phyloP scores from a whole-genome alignment of 2,329 filamentous ascomycete species.

The Didymella lethalis region DNA sequence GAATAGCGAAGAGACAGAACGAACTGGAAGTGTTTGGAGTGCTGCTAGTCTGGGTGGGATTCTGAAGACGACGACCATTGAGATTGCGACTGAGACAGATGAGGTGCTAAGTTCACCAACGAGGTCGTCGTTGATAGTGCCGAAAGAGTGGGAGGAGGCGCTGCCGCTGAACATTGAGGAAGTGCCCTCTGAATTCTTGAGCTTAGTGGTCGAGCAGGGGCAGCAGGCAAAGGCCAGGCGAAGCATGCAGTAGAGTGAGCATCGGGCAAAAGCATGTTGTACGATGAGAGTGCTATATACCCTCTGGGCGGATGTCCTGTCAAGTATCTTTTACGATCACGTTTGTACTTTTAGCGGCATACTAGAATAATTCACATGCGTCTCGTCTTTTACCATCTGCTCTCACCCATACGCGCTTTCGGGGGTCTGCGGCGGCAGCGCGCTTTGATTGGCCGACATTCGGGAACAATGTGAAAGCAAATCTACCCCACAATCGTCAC shows the following conservation, averaged over 20 bases:
- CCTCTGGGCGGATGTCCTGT: constrained; percentile 14
- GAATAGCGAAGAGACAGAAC: constrained; percentile 2
- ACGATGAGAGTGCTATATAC: constrained; percentile 26
- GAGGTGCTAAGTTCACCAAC: background rate
- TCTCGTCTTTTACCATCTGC: background rate
- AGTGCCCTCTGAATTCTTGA: background rate
- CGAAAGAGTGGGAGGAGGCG: constrained; percentile 5
- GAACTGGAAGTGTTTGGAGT: constrained; percentile 1
- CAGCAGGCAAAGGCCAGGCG: constrained; percentile 1
- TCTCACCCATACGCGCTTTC: background rate
- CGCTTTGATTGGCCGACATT: constrained; percentile 6
- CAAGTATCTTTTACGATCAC: background rate
- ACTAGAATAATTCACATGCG: background rate
- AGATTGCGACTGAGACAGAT: background rate
- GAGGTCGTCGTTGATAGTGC: background rate
- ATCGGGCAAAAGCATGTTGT: background rate
- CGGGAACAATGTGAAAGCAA: constrained; percentile 5
- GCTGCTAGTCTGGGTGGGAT: constrained; percentile 4
- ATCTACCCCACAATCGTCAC: constrained; percentile 7
- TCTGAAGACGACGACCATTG: constrained; percentile 12
- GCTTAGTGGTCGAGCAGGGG: constrained; percentile 12
- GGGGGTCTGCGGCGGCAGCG: constrained; percentile 8
- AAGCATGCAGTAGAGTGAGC: background rate
- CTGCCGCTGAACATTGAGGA: background rate
- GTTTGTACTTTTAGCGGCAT: background rate